Base-by-base conservation (phyloP, 2,329 filamentous ascomycete species). In the Hymenoscyphus albidus region DNA sequence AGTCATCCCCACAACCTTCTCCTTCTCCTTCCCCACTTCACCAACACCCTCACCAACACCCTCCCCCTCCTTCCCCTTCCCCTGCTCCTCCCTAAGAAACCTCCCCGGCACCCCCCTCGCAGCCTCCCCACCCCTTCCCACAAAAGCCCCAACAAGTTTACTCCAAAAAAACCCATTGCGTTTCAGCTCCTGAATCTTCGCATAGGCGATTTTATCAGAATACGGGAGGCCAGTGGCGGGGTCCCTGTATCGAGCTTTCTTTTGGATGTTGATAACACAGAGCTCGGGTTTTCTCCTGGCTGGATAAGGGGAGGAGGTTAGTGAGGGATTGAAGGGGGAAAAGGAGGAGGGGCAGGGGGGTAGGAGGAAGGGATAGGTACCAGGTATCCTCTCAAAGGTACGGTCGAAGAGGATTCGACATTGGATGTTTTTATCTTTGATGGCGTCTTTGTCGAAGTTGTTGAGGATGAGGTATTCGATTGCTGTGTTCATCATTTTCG, bases 111-210 rank as follows among this genome's bases (percentile, higher is more conserved):
- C 93, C 6, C 93, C 93, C 48, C 82, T 82, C 9, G 90, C 91
- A 0, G 91, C 86, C 70, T 77, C 80, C 74, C 80, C 80, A 68
- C 80, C 82, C 69, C 82, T 84, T 0, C 94, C 94, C 4, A 94
- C 88, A 84, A 93, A 99, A 16, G 89, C 91, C 5, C 91, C 93
- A 38, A 96, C 77, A 70, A 95, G 81, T 38, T 82, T 82, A 75
- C 93, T 96, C 91, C 92, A 99, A 64, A 85, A 85, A 76, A 93
- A 93, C 56, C 91, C 87, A 55, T 92, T 90, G 1, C 81, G 84
- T 61, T 86, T 79, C 14, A 96, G 82, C 63, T 88, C 86, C 72
- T 91, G 89, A 57, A 98, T 89, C 76, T 96, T 88, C 71, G 87
- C 87, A 78, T 93, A 97, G 0, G 93, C 93, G 67, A 88, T 85